Conservation (phyloP, 2,329 filamentous ascomycete species). For the Bipolaris sorokiniana region DNA sequence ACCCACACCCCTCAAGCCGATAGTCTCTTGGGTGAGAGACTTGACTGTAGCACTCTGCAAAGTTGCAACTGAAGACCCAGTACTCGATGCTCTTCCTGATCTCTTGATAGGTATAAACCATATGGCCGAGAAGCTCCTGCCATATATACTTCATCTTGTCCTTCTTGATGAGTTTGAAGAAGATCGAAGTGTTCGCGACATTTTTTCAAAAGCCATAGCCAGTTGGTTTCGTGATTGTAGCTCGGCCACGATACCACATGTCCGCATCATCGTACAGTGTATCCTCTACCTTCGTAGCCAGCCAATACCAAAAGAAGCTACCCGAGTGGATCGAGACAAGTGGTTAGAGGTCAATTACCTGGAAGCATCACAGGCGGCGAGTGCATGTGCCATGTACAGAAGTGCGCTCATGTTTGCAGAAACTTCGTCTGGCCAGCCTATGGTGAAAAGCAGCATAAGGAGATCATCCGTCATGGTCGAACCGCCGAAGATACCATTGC, state of each 20-base stretch:
- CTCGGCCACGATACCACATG: constrained; percentile 62
- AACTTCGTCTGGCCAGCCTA: constrained; percentile 64
- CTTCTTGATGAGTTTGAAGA: constrained; percentile 71
- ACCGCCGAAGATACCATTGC: constrained; percentile 60
- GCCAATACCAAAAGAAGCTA: constrained; percentile 73
- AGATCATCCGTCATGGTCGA: constrained; percentile 63
- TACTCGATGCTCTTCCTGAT: constrained; percentile 71
- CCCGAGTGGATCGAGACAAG: constrained; percentile 75
- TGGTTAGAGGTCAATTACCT: constrained; percentile 88
- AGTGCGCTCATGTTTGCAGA: constrained; percentile 85
- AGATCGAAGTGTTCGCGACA: constrained; percentile 61
- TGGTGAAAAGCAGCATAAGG: constrained; percentile 60
- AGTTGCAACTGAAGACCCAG: constrained; percentile 63
- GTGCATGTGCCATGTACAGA: constrained; percentile 82
- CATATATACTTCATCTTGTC: constrained; percentile 83
- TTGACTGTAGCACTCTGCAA: constrained; percentile 64
- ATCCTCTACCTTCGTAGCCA: constrained; percentile 90
- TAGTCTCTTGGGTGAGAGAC: constrained; percentile 64
- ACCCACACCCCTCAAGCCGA: constrained; percentile 23
- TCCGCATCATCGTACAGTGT: constrained; percentile 75
- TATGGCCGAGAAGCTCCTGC: constrained; percentile 77
- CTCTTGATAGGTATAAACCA: constrained; percentile 70
- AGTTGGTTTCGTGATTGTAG: constrained; percentile 65
- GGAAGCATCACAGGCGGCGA: constrained; percentile 72
- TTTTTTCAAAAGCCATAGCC: constrained; percentile 69